phyloP scores from a whole-genome alignment of 805 yeast genomes.

The Candida namnaoensis region DNA sequence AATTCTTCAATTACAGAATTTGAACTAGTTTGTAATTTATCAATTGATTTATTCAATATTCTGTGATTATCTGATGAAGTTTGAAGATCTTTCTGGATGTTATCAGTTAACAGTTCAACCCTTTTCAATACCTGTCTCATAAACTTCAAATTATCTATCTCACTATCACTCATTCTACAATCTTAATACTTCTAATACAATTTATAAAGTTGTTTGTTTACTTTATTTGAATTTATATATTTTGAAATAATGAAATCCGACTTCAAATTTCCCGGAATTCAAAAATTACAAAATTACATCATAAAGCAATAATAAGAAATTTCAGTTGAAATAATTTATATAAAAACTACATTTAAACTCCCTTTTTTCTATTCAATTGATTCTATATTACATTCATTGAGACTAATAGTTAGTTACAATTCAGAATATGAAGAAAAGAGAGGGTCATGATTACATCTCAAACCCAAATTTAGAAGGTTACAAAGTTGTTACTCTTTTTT shows the following conservation, averaged over 20 bases:
- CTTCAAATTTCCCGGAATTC: no score
- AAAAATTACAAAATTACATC: no score
- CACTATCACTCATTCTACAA: background rate
- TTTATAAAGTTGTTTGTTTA: constrained; percentile 1
- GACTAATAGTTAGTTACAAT: no score
- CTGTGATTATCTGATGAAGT: constrained; percentile 1
- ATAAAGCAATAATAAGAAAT: no score
- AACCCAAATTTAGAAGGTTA: constrained; percentile 19
- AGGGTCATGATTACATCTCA: background rate
- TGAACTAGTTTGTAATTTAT: background rate
- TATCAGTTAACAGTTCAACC: constrained; percentile 2
- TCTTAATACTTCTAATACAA: background rate
- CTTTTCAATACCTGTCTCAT: constrained; percentile 5
- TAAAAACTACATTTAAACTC: no score
- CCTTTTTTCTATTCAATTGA: no score
- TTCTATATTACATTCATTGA: no score
- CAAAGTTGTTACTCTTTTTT: constrained; percentile 9
- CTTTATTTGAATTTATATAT: no score
- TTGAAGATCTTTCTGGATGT: constrained; percentile 3
- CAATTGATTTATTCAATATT: background rate
- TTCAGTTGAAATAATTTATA: no score
- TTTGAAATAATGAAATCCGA: no score
- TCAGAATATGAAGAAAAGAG: no score
- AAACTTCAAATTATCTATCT: constrained; percentile 4
- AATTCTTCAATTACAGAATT: background rate